Percentiles rank a stretch among this genome's conserved stretches.
Evolutionary conservation across 768 basidiomycete genomes (phyloP).

Genomic region (Boletus reticulatus): DNA sequence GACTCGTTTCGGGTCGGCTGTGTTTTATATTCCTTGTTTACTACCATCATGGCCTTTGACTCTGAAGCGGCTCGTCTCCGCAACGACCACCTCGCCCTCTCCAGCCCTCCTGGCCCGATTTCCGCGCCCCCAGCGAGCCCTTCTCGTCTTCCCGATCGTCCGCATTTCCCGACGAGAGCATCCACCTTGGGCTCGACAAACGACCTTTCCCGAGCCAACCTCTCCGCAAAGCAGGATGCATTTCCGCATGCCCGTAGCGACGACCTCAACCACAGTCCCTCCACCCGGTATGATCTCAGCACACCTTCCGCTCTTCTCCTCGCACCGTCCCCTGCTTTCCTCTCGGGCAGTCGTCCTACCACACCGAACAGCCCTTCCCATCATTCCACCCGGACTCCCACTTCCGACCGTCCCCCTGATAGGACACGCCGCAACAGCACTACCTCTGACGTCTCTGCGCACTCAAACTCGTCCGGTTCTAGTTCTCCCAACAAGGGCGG

Average conservation of each 20-base stretch:
- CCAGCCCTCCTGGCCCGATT: conserved; percentile 22
- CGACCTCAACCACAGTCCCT: conserved; percentile 58
- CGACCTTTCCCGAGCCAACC: conserved; percentile 51
- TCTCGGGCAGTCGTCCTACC: conserved; percentile 55
- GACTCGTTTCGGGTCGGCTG: background rate
- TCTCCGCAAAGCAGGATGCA: conserved; percentile 33
- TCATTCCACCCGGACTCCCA: conserved; percentile 48
- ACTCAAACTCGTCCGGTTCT: conserved; percentile 53
- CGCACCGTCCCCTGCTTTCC: conserved; percentile 45
- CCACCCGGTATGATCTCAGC: conserved; percentile 12
- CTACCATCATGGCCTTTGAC: conserved; percentile 27
- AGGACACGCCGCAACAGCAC: conserved; percentile 45
- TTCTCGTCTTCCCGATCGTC: conserved; percentile 47
- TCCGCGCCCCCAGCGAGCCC: conserved; percentile 37
- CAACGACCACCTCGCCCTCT: conserved; percentile 18
- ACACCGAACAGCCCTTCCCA: conserved; percentile 50
- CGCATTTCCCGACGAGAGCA: conserved; percentile 57
- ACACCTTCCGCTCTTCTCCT: conserved; percentile 33
- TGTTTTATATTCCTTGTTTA: background rate
- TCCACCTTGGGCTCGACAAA: conserved; percentile 56
- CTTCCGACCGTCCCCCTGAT: conserved; percentile 52
- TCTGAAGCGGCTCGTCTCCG: conserved; percentile 29
- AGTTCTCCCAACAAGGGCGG: conserved; percentile 38
- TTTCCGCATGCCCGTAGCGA: conserved; percentile 58
- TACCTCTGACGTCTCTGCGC: conserved; percentile 51